Conservation (phyloP, 1,284 basidiomycete species). For the Fereydounia khargensis region DNA sequence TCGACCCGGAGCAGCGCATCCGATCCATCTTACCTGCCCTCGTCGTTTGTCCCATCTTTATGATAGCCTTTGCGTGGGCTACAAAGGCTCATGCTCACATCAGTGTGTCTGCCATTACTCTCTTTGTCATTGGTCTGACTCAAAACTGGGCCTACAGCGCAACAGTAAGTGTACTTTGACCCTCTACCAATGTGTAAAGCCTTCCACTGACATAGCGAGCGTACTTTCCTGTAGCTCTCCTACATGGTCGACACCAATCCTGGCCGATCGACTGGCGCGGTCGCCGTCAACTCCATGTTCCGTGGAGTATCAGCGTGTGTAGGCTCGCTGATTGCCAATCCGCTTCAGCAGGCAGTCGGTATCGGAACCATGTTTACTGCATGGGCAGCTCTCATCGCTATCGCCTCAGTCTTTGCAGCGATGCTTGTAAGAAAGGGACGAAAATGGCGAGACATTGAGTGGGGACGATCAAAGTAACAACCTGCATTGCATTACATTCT, state of each 20-base stretch:
- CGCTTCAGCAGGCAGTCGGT: conserved; percentile 62
- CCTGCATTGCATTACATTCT: too few relatives aligned
- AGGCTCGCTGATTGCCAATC: conserved; percentile 69
- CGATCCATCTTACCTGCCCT: neutral
- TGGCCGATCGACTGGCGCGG: conserved; percentile 70
- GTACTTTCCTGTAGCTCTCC: neutral
- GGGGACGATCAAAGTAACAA: too few relatives aligned
- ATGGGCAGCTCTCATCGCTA: conserved; percentile 9
- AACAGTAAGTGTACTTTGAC: neutral
- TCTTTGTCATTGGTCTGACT: neutral
- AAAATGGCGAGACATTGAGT: conserved; percentile 7
- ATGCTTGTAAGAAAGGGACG: conserved; percentile 1
- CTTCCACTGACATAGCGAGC: too few relatives aligned
- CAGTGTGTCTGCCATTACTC: neutral
- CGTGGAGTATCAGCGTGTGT: conserved; percentile 71
- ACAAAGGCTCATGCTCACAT: neutral
- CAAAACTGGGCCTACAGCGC: neutral
- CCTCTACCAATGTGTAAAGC: too few relatives aligned
- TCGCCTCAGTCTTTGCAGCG: neutral
- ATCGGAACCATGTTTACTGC: conserved; percentile 16
- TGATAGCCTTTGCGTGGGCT: conserved; percentile 2
- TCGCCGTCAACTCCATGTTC: conserved; percentile 69
- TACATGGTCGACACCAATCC: neutral
- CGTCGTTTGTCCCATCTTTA: conserved; percentile 1
- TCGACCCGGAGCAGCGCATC: neutral